phyloP scores from a whole-genome alignment of 805 yeast species.

The Ogataea neopini region DNA sequence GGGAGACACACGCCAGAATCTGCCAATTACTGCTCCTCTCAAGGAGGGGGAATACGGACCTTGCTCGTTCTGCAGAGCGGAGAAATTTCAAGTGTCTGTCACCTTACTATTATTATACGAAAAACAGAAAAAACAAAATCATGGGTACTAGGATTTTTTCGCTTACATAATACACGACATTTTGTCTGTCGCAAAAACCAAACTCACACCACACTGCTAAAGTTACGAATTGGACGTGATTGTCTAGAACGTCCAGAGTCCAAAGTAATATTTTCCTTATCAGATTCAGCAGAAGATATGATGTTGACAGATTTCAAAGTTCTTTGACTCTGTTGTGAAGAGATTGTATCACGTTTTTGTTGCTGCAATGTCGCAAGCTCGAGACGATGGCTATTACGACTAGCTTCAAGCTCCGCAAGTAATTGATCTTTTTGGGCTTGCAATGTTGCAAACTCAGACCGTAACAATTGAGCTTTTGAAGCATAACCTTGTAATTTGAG shows the following conservation, averaged over 20 bases:
- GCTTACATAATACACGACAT: background rate
- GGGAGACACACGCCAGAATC: background rate
- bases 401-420: background rate
- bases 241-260: constrained; percentile 2
- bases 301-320: background rate
- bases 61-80: constrained; percentile 1
- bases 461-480: background rate
- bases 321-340: background rate
- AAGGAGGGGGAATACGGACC: background rate
- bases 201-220: constrained; percentile 1
- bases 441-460: background rate
- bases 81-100: background rate
- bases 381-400: background rate
- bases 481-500: constrained; percentile 3
- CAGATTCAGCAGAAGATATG: background rate
- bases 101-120: background rate
- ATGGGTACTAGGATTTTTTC: too few species aligned
- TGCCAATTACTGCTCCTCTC: too few species aligned
- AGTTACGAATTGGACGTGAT: background rate
- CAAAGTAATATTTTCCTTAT: background rate
- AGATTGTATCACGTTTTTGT: background rate
- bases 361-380: background rate
- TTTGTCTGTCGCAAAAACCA: background rate
- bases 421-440: background rate
- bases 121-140: too few species aligned